These are phyloP conservation scores for Juncus inflexus DNA, from an alignment of 176 grass and related monocot species.

Conservation along the genomic window DNA sequence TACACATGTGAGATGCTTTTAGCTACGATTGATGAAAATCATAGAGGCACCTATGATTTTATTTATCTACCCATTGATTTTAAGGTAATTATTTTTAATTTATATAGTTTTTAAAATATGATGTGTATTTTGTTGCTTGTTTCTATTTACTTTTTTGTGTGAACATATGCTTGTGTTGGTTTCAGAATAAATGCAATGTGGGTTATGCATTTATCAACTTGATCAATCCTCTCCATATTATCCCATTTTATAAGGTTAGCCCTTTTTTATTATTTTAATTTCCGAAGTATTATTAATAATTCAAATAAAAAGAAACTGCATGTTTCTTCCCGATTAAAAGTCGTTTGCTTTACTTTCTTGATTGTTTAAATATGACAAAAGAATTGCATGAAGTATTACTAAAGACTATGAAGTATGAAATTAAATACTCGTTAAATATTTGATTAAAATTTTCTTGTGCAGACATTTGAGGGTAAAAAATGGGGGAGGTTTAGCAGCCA, in stretches of 20 bases:
- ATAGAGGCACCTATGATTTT: conserved; percentile 95
- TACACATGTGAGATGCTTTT: conserved; percentile 90
- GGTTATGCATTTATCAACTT: conserved; percentile 99
- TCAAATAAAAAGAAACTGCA: conserved; percentile 8
- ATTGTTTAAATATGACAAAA: not conserved
- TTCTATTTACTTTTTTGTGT: conserved; percentile 25
- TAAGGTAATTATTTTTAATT: conserved; percentile 46
- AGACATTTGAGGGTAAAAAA: conserved; percentile 93
- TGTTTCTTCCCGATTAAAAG: not conserved
- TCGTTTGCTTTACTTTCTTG: too few species aligned
- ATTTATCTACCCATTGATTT: conserved; percentile 99
- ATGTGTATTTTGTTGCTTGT: not conserved
- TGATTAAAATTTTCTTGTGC: conserved; percentile 22
- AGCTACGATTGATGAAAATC: conserved; percentile 86
- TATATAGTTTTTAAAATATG: conserved; percentile 3
- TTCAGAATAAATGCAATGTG: conserved; percentile 97
- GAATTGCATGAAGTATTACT: not conserved
- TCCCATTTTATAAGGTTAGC: conserved; percentile 82
- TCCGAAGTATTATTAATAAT: not conserved
- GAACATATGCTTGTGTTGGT: conserved; percentile 21
- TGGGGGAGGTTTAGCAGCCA: conserved; percentile 97
- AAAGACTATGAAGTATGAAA: not conserved
- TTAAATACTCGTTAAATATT: not conserved
- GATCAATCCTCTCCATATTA: conserved; percentile 75
- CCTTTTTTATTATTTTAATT: not conserved